Base-by-base conservation (phyloP, 371 early-diverging fungal genomes). In the Mortierella polycephala region DNA sequence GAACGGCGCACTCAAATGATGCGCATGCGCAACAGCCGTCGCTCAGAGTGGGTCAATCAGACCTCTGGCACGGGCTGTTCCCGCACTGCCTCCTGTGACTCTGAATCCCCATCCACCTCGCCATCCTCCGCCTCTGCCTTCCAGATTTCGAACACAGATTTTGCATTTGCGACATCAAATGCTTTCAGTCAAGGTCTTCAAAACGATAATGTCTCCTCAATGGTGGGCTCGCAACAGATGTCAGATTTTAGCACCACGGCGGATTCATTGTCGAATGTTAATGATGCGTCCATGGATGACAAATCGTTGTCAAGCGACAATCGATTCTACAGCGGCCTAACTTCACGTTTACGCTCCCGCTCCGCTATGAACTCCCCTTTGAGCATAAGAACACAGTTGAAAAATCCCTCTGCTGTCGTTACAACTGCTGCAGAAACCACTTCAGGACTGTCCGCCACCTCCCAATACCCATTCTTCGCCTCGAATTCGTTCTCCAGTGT, bases 321-420 rank as follows among this genome's bases (percentile, higher is more conserved):
- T 71, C 66, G 46, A 67, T 76, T 49, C 57, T 76, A n/a, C 71
- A 76, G 55, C 20, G 55, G 67, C 42, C 61, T 76, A 13, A 71
- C 63, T 57, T 71, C 71, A 42, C 77, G 77, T 41, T 71, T 71
- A 30, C 77, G 77, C 18, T 76, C 77, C 10, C 77, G 77, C 11
- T 71, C 71, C 16, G 71, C 71, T 7, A 61, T 75, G 63, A 51
- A 69, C 21, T 23, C 65, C 1, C 30, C 69, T 3, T 39, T 52
- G 44, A 56, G 23, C 18, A 45, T 21, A 0, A 40, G 57, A 13
- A 21, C 4, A 20, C 39, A 20, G 23, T 58, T 30, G 30, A 30
- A 30, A 4, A 1, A 30, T 30, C 30, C 30, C 30, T 30, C 30
- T 30, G 30, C 60, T 10, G 60, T 37, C 37, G 45, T 37, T 10